Conservation (phyloP, 768 basidiomycete species). For the Lactifluus pinguis region DNA sequence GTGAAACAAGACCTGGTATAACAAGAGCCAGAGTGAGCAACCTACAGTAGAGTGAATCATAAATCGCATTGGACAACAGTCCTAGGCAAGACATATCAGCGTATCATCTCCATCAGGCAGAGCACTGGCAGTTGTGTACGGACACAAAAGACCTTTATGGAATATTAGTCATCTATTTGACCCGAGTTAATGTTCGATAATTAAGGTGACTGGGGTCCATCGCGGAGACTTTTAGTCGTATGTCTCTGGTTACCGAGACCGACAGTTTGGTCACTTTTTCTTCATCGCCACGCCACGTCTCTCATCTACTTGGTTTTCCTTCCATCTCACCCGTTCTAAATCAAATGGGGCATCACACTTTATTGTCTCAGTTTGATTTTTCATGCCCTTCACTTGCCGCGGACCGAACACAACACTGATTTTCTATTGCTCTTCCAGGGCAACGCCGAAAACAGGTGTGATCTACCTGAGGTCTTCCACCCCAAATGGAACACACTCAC, state of each 20-base stretch:
- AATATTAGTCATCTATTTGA: neutral
- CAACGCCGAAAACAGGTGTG: slow-evolving; percentile 12
- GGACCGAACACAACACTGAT: slow-evolving; percentile 11
- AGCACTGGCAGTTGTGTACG: neutral
- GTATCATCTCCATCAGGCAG: slow-evolving; percentile 2
- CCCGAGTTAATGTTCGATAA: neutral
- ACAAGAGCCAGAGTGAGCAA: neutral
- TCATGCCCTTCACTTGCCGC: slow-evolving; percentile 1
- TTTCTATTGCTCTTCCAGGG: neutral
- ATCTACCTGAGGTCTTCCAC: slow-evolving; percentile 8
- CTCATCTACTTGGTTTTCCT: neutral
- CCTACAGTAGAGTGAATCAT: neutral
- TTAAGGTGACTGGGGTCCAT: neutral
- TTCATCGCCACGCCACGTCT: slow-evolving; percentile 1
- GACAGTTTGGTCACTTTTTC: neutral
- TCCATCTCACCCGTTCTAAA: slow-evolving; percentile 4
- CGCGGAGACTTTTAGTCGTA: neutral
- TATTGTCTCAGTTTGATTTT: slow-evolving; percentile 16
- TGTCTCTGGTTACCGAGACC: slow-evolving; percentile 8
- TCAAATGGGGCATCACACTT: slow-evolving; percentile 11
- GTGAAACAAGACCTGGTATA: neutral
- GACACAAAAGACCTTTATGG: neutral
- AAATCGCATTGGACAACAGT: neutral
- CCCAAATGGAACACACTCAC: slow-evolving; percentile 13
- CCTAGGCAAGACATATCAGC: neutral